phyloP scores from a whole-genome alignment of 768 basidiomycete genomes.

The Tylopilus felleus region DNA sequence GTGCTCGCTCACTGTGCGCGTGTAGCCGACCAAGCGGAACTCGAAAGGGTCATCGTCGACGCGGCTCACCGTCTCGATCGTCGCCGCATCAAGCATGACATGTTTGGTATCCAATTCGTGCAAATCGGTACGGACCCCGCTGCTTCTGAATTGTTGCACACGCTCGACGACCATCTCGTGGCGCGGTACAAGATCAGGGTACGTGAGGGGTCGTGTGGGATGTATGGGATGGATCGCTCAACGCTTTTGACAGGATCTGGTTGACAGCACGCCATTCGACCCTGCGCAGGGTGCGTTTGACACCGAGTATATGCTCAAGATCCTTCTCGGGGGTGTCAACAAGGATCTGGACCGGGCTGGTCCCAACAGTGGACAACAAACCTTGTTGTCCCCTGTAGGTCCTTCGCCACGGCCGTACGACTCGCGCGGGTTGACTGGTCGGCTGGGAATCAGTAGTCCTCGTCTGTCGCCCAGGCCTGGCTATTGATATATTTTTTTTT shows the following conservation, averaged over 20 bases:
- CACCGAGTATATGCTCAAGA: constrained; percentile 36
- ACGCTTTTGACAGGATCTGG: constrained; percentile 36
- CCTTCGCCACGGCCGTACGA: constrained; percentile 2
- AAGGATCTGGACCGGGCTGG: constrained; percentile 16
- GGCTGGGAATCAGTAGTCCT: constrained; percentile 9
- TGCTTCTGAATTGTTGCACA: constrained; percentile 39
- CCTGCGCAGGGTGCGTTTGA: constrained; percentile 29
- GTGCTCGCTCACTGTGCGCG: neutral
- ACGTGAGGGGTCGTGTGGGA: neutral
- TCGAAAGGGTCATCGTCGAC: constrained; percentile 32
- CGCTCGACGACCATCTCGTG: constrained; percentile 38
- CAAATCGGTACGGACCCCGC: constrained; percentile 41
- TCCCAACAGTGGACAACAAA: neutral
- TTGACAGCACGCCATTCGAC: constrained; percentile 43
- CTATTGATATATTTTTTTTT: too few relatives aligned
- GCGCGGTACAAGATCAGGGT: constrained; percentile 32
- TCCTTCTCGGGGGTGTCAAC: constrained; percentile 28
- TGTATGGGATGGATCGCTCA: neutral
- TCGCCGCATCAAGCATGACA: constrained; percentile 31
- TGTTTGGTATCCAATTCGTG: constrained; percentile 46
- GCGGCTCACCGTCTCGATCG: constrained; percentile 40
- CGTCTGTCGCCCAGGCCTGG: constrained; percentile 15
- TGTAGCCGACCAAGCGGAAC: constrained; percentile 28
- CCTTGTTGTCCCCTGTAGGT: constrained; percentile 9
- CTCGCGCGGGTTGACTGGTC: constrained; percentile 5